These are phyloP conservation scores for Lavandula angustifolia DNA, from an alignment of 257 asterid species.

Conservation along the genomic window DNA sequence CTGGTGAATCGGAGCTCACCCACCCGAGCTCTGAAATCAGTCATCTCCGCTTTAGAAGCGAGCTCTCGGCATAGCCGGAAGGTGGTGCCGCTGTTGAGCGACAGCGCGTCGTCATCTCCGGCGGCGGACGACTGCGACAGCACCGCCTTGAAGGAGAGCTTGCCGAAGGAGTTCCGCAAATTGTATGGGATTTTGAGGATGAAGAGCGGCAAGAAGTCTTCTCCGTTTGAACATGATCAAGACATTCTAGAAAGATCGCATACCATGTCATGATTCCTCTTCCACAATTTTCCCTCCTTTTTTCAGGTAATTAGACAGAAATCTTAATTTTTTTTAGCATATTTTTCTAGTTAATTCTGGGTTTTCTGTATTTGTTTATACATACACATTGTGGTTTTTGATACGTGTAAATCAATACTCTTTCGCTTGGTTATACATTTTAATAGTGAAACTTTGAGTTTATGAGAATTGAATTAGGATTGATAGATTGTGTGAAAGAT, in stretches of 20 bases:
- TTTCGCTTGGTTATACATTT: too few species aligned
- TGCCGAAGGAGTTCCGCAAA: constrained; percentile 61
- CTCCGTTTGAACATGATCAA: constrained; percentile 47
- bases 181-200: constrained; percentile 66
- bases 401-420: too few species aligned
- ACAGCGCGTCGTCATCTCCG: constrained; percentile 45
- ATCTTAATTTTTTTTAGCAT: background rate
- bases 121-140: constrained; percentile 46
- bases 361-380: background rate
- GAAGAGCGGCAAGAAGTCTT: constrained; percentile 57
- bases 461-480: too few species aligned
- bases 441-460: too few species aligned
- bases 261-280: background rate
- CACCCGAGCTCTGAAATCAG: constrained; percentile 74
- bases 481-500: too few species aligned
- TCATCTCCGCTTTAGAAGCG: constrained; percentile 67
- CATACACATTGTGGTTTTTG: too few species aligned
- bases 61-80: constrained; percentile 34
- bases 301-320: background rate
- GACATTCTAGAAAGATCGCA: constrained; percentile 47
- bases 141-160: constrained; percentile 47
- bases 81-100: constrained; percentile 47
- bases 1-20: constrained; percentile 82
- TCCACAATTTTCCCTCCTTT: background rate
- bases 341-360: background rate